phyloP scores from a whole-genome alignment of 306 rosid genomes.

The Cucurbita ficifolia region DNA sequence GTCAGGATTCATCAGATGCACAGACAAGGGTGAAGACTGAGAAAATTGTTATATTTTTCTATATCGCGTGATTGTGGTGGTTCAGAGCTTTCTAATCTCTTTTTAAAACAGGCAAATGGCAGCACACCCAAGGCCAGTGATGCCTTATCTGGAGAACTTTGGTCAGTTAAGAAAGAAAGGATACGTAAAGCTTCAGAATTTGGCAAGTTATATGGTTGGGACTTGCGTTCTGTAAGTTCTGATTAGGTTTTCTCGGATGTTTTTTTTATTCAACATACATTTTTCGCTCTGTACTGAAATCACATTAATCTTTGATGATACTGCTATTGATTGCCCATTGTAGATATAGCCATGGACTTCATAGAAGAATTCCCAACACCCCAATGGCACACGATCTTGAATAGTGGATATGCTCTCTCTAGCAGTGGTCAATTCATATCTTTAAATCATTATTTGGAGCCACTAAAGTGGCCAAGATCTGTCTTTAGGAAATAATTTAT shows the following conservation, averaged over 20 bases:
- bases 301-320: not conserved
- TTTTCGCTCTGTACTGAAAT: not conserved
- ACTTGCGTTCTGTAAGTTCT: constrained; percentile 76
- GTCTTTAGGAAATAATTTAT: not conserved
- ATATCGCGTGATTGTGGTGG: not conserved
- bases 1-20: constrained; percentile 90
- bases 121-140: constrained; percentile 76
- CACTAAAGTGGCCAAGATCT: not conserved
- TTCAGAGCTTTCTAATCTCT: constrained; percentile 7
- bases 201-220: constrained; percentile 84
- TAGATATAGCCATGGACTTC: not conserved
- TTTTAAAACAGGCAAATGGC: constrained; percentile 52
- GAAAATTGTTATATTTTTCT: not conserved
- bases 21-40: constrained; percentile 38
- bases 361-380: not conserved
- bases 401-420: not conserved
- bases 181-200: constrained; percentile 59
- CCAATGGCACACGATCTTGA: not conserved
- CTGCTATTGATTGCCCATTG: not conserved
- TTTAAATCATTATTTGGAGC: not conserved
- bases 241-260: not conserved
- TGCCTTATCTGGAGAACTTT: constrained; percentile 95
- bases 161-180: constrained; percentile 88
- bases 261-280: not conserved
- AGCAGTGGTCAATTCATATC: not conserved